Percentiles rank a stretch among this genome's conserved stretches.
Conservation (phyloP, 306 rosid genomes). For the Macrotyloma uniflorum region DNA sequence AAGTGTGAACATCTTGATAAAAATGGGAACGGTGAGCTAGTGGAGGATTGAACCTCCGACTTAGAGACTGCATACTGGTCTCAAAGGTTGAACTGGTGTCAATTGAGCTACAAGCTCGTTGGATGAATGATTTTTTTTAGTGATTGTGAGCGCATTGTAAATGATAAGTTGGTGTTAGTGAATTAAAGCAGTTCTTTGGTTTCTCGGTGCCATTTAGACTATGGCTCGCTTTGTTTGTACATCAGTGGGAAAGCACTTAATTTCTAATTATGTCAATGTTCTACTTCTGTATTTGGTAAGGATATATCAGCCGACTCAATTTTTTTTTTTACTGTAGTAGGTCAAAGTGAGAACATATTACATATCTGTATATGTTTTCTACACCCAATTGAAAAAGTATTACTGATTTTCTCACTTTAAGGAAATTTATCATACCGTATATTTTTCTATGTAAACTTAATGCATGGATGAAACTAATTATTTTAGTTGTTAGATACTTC, state of each 20-base stretch:
- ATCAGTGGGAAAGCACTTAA: not conserved
- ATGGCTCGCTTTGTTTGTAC: constrained; percentile 3
- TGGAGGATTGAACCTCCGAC: not conserved
- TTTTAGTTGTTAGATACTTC: constrained; percentile 23
- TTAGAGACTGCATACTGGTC: not conserved
- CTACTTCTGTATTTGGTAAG: constrained; percentile 1
- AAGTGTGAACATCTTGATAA: not conserved
- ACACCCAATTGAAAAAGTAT: constrained; percentile 10
- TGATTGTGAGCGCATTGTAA: not conserved
- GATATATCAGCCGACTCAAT: not conserved
- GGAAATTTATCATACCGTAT: not conserved
- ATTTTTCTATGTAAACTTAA: constrained; percentile 17
- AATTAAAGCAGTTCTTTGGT: constrained; percentile 11
- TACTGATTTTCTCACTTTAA: not conserved
- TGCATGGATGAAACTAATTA: constrained; percentile 7
- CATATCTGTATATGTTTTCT: constrained; percentile 2
- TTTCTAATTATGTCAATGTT: constrained; percentile 6
- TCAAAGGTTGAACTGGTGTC: not conserved
- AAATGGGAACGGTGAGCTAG: not conserved
- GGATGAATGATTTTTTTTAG: not conserved
- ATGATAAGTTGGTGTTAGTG: constrained; percentile 1
- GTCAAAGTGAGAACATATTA: not conserved
- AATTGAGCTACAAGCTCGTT: not conserved
- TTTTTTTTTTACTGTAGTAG: not conserved
- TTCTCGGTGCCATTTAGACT: constrained; percentile 30